These are phyloP conservation scores for Hemisphaericaspora xylanilytica DNA, from an alignment of 1,139 yeast species.

Conservation along the genomic window DNA sequence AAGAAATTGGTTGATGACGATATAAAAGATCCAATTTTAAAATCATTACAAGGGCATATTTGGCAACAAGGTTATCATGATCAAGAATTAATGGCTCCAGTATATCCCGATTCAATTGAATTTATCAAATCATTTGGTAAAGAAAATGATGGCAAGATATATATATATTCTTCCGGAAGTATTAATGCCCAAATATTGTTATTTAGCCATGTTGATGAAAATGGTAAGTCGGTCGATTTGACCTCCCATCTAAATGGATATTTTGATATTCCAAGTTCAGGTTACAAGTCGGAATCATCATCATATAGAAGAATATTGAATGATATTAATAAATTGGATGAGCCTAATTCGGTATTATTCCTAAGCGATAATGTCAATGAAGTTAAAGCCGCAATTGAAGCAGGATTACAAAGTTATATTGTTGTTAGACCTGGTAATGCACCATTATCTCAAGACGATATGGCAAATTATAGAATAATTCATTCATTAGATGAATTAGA, in stretches of 20 bases:
- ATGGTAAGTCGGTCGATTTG: slow-evolving; percentile 42
- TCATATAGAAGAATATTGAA: slow-evolving; percentile 61
- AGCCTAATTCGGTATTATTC: slow-evolving; percentile 49
- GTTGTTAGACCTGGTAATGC: slow-evolving; percentile 79
- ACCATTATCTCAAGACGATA: slow-evolving; percentile 40
- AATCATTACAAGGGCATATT: slow-evolving; percentile 76
- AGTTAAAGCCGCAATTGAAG: slow-evolving; percentile 66
- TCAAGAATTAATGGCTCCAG: slow-evolving; percentile 75
- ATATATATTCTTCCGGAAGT: slow-evolving; percentile 90
- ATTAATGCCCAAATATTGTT: slow-evolving; percentile 80
- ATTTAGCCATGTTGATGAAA: slow-evolving; percentile 57
- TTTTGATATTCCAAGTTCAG: slow-evolving; percentile 84
- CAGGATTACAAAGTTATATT: slow-evolving; percentile 59
- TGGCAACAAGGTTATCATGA: slow-evolving; percentile 79
- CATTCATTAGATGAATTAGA: slow-evolving; percentile 17
- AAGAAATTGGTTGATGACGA: slow-evolving; percentile 59
- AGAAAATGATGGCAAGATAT: slow-evolving; percentile 34
- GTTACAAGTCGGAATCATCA: slow-evolving; percentile 56
- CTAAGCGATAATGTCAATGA: slow-evolving; percentile 73
- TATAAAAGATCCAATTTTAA: slow-evolving; percentile 74
- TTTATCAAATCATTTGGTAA: slow-evolving; percentile 40
- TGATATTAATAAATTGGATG: slow-evolving; percentile 34
- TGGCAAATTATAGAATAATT: slow-evolving; percentile 19
- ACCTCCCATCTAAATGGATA: slow-evolving; percentile 59
- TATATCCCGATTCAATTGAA: slow-evolving; percentile 69